Evolutionary conservation across 768 basidiomycete genomes (phyloP), one percentile per base, ranked within the genome.

Genomic region (Mycena metata): DNA sequence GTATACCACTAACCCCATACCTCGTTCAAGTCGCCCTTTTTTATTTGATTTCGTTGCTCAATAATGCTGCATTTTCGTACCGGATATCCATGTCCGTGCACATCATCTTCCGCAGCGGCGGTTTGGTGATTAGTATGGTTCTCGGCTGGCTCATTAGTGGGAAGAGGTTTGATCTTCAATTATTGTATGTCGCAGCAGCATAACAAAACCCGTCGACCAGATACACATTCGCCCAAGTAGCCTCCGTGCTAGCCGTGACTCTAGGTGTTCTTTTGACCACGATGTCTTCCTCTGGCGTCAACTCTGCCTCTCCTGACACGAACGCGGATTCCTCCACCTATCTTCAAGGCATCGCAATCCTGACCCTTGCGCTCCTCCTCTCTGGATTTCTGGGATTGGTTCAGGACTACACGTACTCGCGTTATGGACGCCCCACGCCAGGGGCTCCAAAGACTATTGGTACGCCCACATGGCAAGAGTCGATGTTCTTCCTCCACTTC

Each of bases 41-140:
- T 80, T 91, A 93, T 67, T 77, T 85, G 5, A 84, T 95, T 58
- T 96, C 94, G 8, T 76, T 93, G 67, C 82, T 98, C 71, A 98
- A 98, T 78, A 98, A 96, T 80, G 88, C 87, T n/a, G 96, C 95
- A 0, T 97, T 98, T 75, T 92, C 86, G 8, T 96, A 91, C 76
- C 79, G 85, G 45, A 91, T 98, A 66, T 96, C 96, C 23, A 95
- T 98, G 89, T 81, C 93, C 0, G 91, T 98, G 1, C 96, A 98
- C 79, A 97, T 98, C 77, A 92, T 98, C 67, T 97, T 97, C 76
- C 86, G 96, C 46, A 95, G 93, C 72, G 96, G 93, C 0, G 96
- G 96, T 0, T 82, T 97, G 61, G 87, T 95, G 36, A 83, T 96
- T 33, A 95, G 91, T 73, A 91, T 98, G 89, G 33, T 92, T 16